Evolutionary conservation across 345 rosid species (phyloP), one percentile per base, ranked within the genome.

Genomic region (Combretum micranthum): DNA sequence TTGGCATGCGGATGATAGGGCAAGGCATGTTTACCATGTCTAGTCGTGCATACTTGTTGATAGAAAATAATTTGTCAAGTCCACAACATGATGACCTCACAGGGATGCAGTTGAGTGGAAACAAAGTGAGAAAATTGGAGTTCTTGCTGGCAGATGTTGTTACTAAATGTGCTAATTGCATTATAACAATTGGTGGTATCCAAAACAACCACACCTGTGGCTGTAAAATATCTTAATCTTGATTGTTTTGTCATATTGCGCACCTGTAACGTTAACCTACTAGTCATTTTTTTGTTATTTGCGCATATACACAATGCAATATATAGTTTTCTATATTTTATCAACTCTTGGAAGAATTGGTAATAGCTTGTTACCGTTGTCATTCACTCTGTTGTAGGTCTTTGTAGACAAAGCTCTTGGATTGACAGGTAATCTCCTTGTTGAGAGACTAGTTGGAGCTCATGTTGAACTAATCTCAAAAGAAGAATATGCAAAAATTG

Each of bases 151-250:
- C 96, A 0, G 94, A 90, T 50, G 97, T 91, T 3, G 83, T 91
- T 53, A 79, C 79, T 15, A 76, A 80, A 62, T 78, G 91, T 14
- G 92, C 98, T n/a, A 93, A 92, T 52, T 84, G 95, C 18, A 67
- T 88, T 42, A 75, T 88, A 52, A 88, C 95, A 6, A 80, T 86
- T 49, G 98, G 98, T 11, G 98, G 93, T 44, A 88, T 92, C 52
- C 95, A 92, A 69, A 92, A 95, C 69, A 88, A 92, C 63, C 98
- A 91, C 97, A 47, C 79, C 96, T 20, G 96, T 88, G 5, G 95
- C 92, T 8, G 88, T 96, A 14, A 86, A 80, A 78, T 87, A 85
- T 63, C 85, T 90, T 22, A 83, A 82, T 59, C 96, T 90, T 47
- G 80, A 69, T 52, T 68, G 80, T 60, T 80, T 83, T 73, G 80